Percentiles rank a stretch among this genome's conserved stretches.
Evolutionary conservation across 2,329 filamentous ascomycete species (phyloP).

Genomic region (Colletotrichum salicis): DNA sequence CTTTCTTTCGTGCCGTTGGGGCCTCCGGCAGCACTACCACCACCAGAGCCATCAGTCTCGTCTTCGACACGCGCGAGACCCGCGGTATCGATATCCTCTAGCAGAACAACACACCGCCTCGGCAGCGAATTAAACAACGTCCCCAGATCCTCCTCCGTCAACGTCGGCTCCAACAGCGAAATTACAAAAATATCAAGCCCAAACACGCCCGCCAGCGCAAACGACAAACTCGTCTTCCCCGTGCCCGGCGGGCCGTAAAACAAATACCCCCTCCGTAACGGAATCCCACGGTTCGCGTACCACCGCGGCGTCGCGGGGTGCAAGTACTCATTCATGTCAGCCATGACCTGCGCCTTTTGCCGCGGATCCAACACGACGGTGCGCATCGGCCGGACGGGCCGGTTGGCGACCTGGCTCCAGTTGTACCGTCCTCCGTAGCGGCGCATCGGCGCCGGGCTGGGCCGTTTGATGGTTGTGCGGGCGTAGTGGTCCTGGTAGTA

Average conservation of each 20-base stretch:
- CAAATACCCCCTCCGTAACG: conserved; percentile 80
- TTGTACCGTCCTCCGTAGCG: conserved; percentile 49
- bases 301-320: conserved; percentile 75
- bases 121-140: conserved; percentile 70
- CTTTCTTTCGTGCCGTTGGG: neutral
- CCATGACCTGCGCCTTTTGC: conserved; percentile 73
- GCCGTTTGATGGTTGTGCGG: conserved; percentile 67
- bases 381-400: conserved; percentile 76
- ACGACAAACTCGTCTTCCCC: conserved; percentile 76
- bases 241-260: conserved; percentile 81
- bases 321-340: conserved; percentile 82
- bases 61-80: conserved; percentile 60
- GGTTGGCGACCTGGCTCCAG: conserved; percentile 68
- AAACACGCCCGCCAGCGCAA: conserved; percentile 73
- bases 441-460: conserved; percentile 37
- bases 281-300: conserved; percentile 81
- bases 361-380: conserved; percentile 78
- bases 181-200: conserved; percentile 75
- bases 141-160: conserved; percentile 71
- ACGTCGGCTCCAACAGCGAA: conserved; percentile 62
- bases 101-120: conserved; percentile 70
- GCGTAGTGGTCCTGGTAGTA: conserved; percentile 62
- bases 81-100: conserved; percentile 77
- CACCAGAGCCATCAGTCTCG: conserved; percentile 40
- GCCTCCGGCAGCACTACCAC: neutral